Evolutionary conservation across 2,329 filamentous ascomycete genomes (phyloP).

Genomic region (Bipolaris sorokiniana): DNA sequence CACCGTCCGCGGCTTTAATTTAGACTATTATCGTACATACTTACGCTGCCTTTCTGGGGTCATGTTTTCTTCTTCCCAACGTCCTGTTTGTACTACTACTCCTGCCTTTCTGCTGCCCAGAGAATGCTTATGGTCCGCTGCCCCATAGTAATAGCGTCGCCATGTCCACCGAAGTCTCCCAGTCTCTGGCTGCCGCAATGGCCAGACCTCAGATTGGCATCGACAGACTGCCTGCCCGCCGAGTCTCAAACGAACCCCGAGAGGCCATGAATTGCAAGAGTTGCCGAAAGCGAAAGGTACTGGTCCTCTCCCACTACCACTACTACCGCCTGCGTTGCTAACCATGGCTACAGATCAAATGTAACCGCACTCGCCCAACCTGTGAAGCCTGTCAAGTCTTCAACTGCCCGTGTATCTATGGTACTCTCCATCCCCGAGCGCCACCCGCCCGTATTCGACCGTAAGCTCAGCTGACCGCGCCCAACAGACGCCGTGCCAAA

Average conservation of each 20-base stretch:
- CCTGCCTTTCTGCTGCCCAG: constrained; percentile 29
- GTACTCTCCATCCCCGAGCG: constrained; percentile 54
- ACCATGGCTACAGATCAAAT: constrained; percentile 74
- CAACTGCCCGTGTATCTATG: constrained; percentile 86
- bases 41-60: constrained; percentile 34
- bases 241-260: constrained; percentile 75
- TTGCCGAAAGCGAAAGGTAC: constrained; percentile 87
- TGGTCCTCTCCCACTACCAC: constrained; percentile 11
- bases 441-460: constrained; percentile 2
- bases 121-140: constrained; percentile 42
- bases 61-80: constrained; percentile 33
- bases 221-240: constrained; percentile 74
- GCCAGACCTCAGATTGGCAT: constrained; percentile 81
- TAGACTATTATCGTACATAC: constrained; percentile 37
- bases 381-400: constrained; percentile 91
- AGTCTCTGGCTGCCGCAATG: constrained; percentile 56
- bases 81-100: constrained; percentile 22
- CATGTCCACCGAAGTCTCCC: constrained; percentile 43
- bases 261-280: constrained; percentile 97
- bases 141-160: constrained; percentile 26
- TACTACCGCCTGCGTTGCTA: constrained; percentile 12
- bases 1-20: constrained; percentile 50
- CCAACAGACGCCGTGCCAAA: constrained; percentile 80
- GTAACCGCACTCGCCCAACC: constrained; percentile 80
- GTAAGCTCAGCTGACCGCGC: constrained; percentile 25